Percentiles rank a stretch among this genome's conserved stretches.
Conservation (phyloP, 2,329 filamentous ascomycete genomes). For the Aureobasidium sp. region DNA sequence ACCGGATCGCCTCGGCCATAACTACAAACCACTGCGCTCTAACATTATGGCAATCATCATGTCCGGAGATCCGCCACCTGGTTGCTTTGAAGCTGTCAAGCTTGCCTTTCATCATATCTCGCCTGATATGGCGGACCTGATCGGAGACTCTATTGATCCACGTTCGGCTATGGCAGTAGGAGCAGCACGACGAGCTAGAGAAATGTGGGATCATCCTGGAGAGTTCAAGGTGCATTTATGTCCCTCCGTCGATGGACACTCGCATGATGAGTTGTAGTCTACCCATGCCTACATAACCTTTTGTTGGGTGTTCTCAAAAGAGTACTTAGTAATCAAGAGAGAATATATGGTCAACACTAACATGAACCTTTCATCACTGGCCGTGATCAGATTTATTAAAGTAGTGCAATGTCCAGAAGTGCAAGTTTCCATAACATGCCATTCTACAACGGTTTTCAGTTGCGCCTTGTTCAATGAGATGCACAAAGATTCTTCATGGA, state of each 20-base stretch:
- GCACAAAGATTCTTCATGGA: too few species aligned
- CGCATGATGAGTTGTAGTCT: not conserved
- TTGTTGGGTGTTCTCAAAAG: too few species aligned
- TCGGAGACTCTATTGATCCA: not conserved
- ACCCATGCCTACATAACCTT: too few species aligned
- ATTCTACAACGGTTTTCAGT: too few species aligned
- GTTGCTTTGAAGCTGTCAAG: not conserved
- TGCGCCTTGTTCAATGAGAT: too few species aligned
- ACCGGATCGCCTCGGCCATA: not conserved
- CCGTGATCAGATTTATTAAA: too few species aligned
- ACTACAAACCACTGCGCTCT: not conserved
- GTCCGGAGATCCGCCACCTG: not conserved
- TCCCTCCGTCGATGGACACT: accelerated
- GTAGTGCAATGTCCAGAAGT: too few species aligned
- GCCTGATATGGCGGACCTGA: not conserved
- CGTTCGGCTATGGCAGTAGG: not conserved
- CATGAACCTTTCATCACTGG: too few species aligned
- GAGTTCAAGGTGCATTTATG: not conserved
- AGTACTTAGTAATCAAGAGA: too few species aligned
- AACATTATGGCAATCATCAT: not conserved
- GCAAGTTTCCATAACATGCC: too few species aligned
- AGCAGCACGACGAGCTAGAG: not conserved
- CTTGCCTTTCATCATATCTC: not conserved
- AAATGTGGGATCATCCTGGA: not conserved
- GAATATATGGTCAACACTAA: too few species aligned